Conservation (phyloP, 202 grass and related monocot genomes). For the Thinopyrum obtusiflorum region DNA sequence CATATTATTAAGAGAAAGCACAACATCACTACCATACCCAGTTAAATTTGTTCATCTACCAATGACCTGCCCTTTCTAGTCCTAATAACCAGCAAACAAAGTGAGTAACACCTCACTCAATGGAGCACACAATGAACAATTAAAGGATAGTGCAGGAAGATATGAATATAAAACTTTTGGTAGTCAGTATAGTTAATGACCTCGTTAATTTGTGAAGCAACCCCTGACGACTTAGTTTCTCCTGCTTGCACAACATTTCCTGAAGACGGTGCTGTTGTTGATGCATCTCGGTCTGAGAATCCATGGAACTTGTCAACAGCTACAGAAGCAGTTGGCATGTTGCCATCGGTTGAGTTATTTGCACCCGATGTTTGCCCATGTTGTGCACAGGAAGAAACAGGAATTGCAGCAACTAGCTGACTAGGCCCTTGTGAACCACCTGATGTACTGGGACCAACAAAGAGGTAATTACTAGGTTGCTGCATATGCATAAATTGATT, state of each 20-base stretch:
- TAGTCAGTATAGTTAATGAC: constrained; percentile 28
- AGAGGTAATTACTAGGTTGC: constrained; percentile 46
- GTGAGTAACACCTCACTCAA: background rate
- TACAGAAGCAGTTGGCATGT: constrained; percentile 26
- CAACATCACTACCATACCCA: background rate
- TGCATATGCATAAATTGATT: constrained; percentile 52
- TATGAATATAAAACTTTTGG: constrained; percentile 25
- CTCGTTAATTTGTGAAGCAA: constrained; percentile 44
- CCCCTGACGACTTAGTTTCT: constrained; percentile 35
- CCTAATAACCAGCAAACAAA: background rate
- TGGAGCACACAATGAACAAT: background rate
- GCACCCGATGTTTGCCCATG: constrained; percentile 38
- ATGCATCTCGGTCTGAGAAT: constrained; percentile 30
- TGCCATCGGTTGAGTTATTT: constrained; percentile 33
- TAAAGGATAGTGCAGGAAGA: background rate
- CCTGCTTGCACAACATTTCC: constrained; percentile 27
- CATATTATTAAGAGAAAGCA: background rate
- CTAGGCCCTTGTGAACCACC: constrained; percentile 42
- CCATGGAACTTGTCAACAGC: constrained; percentile 30
- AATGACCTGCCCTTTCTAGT: constrained; percentile 13
- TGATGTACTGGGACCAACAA: constrained; percentile 44
- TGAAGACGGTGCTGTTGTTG: constrained; percentile 26
- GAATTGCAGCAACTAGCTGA: constrained; percentile 39
- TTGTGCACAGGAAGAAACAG: constrained; percentile 39
- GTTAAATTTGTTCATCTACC: constrained; percentile 3